Evolutionary conservation across 306 rosid genomes (phyloP).

Genomic region (Casuarina glauca): DNA sequence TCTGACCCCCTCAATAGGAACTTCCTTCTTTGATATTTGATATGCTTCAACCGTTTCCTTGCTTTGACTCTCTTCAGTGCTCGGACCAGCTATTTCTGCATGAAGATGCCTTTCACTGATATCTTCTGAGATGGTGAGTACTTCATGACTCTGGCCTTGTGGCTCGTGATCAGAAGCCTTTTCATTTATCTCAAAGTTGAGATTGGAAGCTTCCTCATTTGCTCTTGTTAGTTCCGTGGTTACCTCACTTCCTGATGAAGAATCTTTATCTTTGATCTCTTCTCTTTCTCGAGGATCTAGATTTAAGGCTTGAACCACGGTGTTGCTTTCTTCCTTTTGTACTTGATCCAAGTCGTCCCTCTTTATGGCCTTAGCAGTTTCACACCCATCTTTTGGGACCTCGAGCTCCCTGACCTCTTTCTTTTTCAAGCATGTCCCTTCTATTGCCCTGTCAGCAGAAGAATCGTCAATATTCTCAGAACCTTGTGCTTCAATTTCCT

Average conservation of each 20-base stretch:
- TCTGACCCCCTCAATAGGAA: slow-evolving; percentile 32
- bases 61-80: slow-evolving; percentile 12
- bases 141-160: slow-evolving; percentile 18
- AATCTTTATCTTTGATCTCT: not conserved
- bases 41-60: slow-evolving; percentile 24
- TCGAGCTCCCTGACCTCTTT: slow-evolving; percentile 22
- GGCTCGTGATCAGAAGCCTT: slow-evolving; percentile 1
- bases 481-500: not conserved
- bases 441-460: not conserved
- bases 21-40: not conserved
- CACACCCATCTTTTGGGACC: slow-evolving; percentile 3
- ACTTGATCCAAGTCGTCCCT: slow-evolving; percentile 3
- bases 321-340: slow-evolving; percentile 8
- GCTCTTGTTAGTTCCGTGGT: slow-evolving; percentile 2
- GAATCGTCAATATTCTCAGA: not conserved
- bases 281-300: slow-evolving; percentile 8
- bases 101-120: slow-evolving; percentile 20
- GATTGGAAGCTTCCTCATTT: slow-evolving; percentile 1
- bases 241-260: slow-evolving; percentile 16
- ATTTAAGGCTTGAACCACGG: not conserved
- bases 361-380: not conserved
- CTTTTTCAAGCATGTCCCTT: not conserved
- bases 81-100: slow-evolving; percentile 10
- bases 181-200: slow-evolving; percentile 2
- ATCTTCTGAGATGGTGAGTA: slow-evolving; percentile 21